Base-by-base conservation (phyloP, 805 yeast genomes). In the Metschnikowia similis region DNA sequence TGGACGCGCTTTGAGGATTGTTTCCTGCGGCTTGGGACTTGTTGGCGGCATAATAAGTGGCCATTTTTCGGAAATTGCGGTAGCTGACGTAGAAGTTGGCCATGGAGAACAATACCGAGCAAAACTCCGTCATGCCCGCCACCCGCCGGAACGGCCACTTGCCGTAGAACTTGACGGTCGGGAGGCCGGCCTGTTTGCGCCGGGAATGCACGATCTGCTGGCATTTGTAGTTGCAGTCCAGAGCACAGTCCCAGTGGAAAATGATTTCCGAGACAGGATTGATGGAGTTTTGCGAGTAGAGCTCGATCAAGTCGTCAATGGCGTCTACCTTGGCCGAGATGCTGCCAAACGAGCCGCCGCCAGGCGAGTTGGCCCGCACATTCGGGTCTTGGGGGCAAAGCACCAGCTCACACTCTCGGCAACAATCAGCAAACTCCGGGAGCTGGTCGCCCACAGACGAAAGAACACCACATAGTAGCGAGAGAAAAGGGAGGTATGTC, bases 61-160 rank as follows among this genome's bases (percentile, higher is more conserved):
- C 39, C 16, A 73, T 57, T 45, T 66, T 71, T 31, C 45, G 41
- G 32, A 66, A 54, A 49, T 66, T 70, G 27, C 45, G 50, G 48
- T 63, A 68, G 54, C 70, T 70, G 45, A 66, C 65, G 39, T 62
- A 60, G n/a, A 72, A 63, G 48, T 73, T 73, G 8, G 66, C 69
- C 17, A 67, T 26, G 9, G 74, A 69, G 48, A 73, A 71, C 6
- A 71, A 30, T 11, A 62, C 62, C 36, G 73, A 67, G 34, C 64
- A 62, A 28, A 71, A 30, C 49, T 73, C 77, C 27, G 71, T 70
- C 21, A 67, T 57, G 1, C 75, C 76, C 31, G 66, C 58, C 1
- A 72, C 57, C 30, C 76, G 56, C 6, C 45, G 49, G 47, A 73
- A 73, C 4, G 77, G 77, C 77, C 77, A 73, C 53, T 73, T 73